Evolutionary conservation across 2,329 filamentous ascomycete genomes (phyloP).

Genomic region (Shiraia bambusicola): DNA sequence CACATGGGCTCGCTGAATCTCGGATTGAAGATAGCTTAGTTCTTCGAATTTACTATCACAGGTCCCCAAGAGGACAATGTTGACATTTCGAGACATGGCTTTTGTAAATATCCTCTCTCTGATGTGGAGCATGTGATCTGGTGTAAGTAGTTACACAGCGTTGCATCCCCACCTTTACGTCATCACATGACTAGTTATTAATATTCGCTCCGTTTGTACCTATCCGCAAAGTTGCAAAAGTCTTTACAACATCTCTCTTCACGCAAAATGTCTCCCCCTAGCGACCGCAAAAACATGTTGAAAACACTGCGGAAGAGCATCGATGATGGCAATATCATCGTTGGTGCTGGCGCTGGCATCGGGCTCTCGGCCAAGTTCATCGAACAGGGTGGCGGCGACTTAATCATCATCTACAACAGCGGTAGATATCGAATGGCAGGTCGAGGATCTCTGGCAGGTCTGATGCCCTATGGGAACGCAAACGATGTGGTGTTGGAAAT

Average conservation of each 20-base stretch:
- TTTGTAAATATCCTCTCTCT: too few species aligned
- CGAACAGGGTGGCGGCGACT: conserved; percentile 66
- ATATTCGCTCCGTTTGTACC: conserved; percentile 1
- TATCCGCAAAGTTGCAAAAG: not conserved
- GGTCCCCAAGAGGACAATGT: conserved; percentile 61
- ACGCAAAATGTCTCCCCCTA: conserved; percentile 57
- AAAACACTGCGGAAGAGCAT: conserved; percentile 55
- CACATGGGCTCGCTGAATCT: conserved; percentile 42
- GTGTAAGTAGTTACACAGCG: too few species aligned
- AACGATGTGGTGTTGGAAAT: conserved; percentile 71
- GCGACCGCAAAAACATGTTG: conserved; percentile 59
- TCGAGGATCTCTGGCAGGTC: conserved; percentile 65
- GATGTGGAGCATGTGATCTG: too few species aligned
- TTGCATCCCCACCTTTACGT: conserved; percentile 10
- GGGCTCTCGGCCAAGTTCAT: conserved; percentile 71
- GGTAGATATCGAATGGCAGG: conserved; percentile 74
- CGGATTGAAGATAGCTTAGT: conserved; percentile 55
- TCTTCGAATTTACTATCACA: conserved; percentile 66
- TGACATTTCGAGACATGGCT: conserved; percentile 4
- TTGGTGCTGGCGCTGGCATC: conserved; percentile 70
- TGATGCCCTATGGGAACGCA: conserved; percentile 72
- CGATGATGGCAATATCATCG: conserved; percentile 58
- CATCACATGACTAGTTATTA: too few species aligned
- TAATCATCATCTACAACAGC: conserved; percentile 73
- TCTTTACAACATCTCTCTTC: not conserved